Percentiles rank a stretch among this genome's conserved stretches.
These are phyloP conservation scores for Xylaria longipes DNA, from an alignment of 495 filamentous ascomycete genomes.

Conservation along the genomic window DNA sequence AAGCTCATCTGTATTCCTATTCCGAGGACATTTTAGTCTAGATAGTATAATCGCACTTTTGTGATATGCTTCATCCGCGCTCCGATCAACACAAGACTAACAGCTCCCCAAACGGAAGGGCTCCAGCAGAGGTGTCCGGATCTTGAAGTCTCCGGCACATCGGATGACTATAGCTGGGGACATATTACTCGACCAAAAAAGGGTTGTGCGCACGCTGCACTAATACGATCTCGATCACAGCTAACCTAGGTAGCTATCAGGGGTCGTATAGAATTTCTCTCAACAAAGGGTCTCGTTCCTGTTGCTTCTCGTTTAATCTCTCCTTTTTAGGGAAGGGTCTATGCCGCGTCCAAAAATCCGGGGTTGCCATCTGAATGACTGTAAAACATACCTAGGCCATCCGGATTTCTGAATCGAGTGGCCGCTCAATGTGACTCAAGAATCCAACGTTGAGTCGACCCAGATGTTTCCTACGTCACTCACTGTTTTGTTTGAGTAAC, in stretches of 20 bases:
- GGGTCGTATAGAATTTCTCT: background rate
- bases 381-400: background rate
- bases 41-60: background rate
- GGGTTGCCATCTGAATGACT: background rate
- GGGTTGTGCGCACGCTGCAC: background rate
- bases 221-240: slow-evolving; percentile 11
- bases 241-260: background rate
- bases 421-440: slow-evolving; percentile 9
- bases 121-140: background rate
- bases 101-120: background rate
- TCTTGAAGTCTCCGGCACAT: background rate
- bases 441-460: background rate
- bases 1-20: background rate
- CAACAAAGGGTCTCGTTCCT: background rate
- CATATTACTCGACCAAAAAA: background rate
- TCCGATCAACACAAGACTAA: background rate
- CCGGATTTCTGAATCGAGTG: background rate
- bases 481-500: background rate
- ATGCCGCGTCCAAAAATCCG: background rate
- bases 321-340: background rate
- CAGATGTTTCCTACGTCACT: slow-evolving; percentile 5
- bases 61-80: too few species aligned
- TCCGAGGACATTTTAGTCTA: background rate
- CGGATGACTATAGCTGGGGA: background rate
- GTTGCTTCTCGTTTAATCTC: background rate